These are phyloP conservation scores for Auriscalpium orientale DNA, from an alignment of 768 basidiomycete genomes.

Conservation along the genomic window DNA sequence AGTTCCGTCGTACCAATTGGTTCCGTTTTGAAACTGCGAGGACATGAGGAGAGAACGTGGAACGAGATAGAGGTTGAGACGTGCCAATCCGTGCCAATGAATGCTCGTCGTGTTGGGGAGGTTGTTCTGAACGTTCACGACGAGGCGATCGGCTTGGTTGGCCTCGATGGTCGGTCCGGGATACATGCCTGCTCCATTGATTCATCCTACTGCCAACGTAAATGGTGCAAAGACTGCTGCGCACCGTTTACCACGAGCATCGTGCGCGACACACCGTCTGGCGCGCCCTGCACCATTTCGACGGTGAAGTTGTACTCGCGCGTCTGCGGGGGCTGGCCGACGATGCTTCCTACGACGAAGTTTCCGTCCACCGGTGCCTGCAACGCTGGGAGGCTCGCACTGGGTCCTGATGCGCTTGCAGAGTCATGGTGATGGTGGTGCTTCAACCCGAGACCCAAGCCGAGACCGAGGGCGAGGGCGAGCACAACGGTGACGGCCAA, in stretches of 20 bases:
- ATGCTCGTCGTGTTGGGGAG: constrained; percentile 27
- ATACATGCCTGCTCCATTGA: constrained; percentile 18
- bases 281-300: constrained; percentile 29
- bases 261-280: constrained; percentile 32
- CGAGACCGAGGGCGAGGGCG: constrained; percentile 21
- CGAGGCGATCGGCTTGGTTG: constrained; percentile 28
- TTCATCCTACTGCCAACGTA: neutral
- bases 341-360: constrained; percentile 11
- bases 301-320: constrained; percentile 39
- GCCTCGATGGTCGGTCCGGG: constrained; percentile 34
- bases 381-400: neutral
- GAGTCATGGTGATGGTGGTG: constrained; percentile 2
- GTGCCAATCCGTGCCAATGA: constrained; percentile 28
- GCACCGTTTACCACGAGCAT: constrained; percentile 44
- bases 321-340: constrained; percentile 26
- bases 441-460: constrained; percentile 16
- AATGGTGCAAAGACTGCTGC: neutral
- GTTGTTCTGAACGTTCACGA: constrained; percentile 29
- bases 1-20: constrained; percentile 43
- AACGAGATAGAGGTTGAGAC: constrained; percentile 3
- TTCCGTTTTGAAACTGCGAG: constrained; percentile 34
- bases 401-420: neutral
- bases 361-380: constrained; percentile 1
- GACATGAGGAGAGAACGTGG: neutral
- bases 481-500: constrained; percentile 11